Base-by-base conservation (phyloP, 2,329 filamentous ascomycete genomes). In the Zymoseptoria crescenta region DNA sequence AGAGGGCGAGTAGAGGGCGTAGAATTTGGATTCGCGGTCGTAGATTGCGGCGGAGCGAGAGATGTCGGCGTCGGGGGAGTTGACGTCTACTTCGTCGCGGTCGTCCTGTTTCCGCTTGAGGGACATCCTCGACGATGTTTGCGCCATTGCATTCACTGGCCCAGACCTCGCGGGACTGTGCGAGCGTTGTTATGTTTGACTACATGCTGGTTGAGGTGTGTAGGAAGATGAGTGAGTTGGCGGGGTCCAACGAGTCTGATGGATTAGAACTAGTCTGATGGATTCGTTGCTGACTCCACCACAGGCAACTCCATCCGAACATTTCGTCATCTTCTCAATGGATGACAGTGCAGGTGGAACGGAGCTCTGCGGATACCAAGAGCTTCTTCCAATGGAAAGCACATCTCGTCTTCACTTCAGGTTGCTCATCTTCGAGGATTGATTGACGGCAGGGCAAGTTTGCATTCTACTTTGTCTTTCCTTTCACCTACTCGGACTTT, bases 11-110 rank as follows among this genome's bases (percentile, higher is more conserved):
- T 76, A 83, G 63, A 75, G 74, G 60, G 74, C 81, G 57, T 76
- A 69, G 74, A 83, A 83, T 16, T 70, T 76, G 9, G 79, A 82
- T n/a, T 74, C 72, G 62, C 80, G 78, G 64, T 82, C 79, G 54
- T 77, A 67, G 57, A 82, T 77, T 3, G 74, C 69, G 8, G 69
- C 62, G 9, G 80, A 82, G 45, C 69, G 72, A 68, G 75, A 80
- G 56, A 80, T 70, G n/a, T 72, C 62, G 20, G 67, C 60, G 8
- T 60, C 8, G 4, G 57, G 48, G 29, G 57, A 41, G 8, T 50
- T 52, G 27, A 59, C 59, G 49, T 50, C 30, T 20, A 54, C 29
- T n/a, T 58, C 55, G 24, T 59, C 55, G n/a, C 59, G 56, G 28
- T 63, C 57, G 9, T 58, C 55, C 21, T 63, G 64, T 56, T 69